Percentiles rank a stretch among this genome's conserved stretches.
Conservation (phyloP, 2,329 filamentous ascomycete genomes). For the Tolypocladium sp. region DNA sequence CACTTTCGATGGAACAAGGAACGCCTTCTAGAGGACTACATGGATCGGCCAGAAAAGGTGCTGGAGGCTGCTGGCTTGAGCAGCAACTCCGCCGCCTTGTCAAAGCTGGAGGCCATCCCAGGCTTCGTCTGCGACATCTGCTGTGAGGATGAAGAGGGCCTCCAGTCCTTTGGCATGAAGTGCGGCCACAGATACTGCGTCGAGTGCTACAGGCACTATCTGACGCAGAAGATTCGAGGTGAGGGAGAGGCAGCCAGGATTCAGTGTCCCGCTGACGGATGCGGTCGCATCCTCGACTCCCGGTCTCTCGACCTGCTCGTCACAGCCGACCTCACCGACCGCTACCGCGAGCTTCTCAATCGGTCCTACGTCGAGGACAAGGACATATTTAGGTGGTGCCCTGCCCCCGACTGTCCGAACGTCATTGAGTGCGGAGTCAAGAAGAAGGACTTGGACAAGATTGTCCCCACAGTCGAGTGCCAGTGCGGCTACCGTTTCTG, state of each 20-base stretch:
- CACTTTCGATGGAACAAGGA: constrained; percentile 96
- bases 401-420: constrained; percentile 92
- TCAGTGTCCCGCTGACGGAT: constrained; percentile 81
- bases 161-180: constrained; percentile 86
- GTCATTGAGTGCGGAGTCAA: constrained; percentile 84
- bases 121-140: constrained; percentile 93
- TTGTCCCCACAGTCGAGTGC: constrained; percentile 87
- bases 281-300: constrained; percentile 84
- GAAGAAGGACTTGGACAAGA: constrained; percentile 71
- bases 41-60: constrained; percentile 75
- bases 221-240: constrained; percentile 85
- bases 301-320: constrained; percentile 76
- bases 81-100: constrained; percentile 48
- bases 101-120: constrained; percentile 59
- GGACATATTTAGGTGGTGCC: constrained; percentile 93
- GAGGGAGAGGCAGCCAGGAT: constrained; percentile 94
- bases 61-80: constrained; percentile 79
- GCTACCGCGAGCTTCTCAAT: constrained; percentile 81
- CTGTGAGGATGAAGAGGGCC: constrained; percentile 72
- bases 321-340: constrained; percentile 40
- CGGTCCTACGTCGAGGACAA: constrained; percentile 96
- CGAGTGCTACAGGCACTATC: constrained; percentile 84
- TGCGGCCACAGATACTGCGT: constrained; percentile 92
- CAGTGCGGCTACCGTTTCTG: constrained; percentile 82
- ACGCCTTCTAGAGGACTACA: constrained; percentile 86